These are phyloP conservation scores for Chrysanthemum seticuspe DNA, from an alignment of 129 eudicot genomes.

Conservation along the genomic window DNA sequence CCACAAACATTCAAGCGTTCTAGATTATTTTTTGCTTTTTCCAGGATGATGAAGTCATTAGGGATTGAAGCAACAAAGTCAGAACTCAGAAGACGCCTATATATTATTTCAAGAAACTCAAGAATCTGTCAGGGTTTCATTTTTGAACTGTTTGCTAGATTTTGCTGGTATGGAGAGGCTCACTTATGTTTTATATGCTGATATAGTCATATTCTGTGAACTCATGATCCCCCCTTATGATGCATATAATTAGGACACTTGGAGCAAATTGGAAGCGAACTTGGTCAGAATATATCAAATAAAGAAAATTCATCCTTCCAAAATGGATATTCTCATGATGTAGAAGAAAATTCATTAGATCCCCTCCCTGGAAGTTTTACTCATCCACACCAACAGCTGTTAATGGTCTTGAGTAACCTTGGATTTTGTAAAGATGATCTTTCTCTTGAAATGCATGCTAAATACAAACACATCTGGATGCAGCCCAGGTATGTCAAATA, in stretches of 20 bases:
- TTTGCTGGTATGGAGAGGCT: constrained; percentile 70
- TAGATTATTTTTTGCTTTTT: neutral
- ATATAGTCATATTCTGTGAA: constrained; percentile 10
- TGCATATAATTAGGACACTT: constrained; percentile 59
- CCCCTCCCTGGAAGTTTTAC: constrained; percentile 74
- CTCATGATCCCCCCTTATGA: constrained; percentile 18
- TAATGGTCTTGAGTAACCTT: constrained; percentile 96
- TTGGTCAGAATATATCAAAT: constrained; percentile 48
- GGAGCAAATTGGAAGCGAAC: constrained; percentile 81
- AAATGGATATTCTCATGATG: constrained; percentile 63
- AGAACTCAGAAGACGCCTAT: constrained; percentile 73
- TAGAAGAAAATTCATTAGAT: constrained; percentile 50
- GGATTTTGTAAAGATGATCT: constrained; percentile 98
- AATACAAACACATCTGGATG: constrained; percentile 82
- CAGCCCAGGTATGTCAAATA: constrained; percentile 56
- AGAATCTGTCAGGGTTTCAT: constrained; percentile 88
- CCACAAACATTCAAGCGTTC: neutral
- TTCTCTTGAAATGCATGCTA: constrained; percentile 68
- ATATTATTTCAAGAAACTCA: constrained; percentile 82
- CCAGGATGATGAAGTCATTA: constrained; percentile 80
- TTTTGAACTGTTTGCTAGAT: constrained; percentile 84
- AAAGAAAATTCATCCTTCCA: constrained; percentile 52
- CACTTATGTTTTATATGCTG: neutral
- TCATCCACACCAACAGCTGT: constrained; percentile 75
- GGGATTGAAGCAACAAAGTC: constrained; percentile 74